A percentile compares a stretch with the other conserved stretches of the same genome.
phyloP scores from a whole-genome alignment of 2,329 filamentous ascomycete species.

The Calycina herbarum region DNA sequence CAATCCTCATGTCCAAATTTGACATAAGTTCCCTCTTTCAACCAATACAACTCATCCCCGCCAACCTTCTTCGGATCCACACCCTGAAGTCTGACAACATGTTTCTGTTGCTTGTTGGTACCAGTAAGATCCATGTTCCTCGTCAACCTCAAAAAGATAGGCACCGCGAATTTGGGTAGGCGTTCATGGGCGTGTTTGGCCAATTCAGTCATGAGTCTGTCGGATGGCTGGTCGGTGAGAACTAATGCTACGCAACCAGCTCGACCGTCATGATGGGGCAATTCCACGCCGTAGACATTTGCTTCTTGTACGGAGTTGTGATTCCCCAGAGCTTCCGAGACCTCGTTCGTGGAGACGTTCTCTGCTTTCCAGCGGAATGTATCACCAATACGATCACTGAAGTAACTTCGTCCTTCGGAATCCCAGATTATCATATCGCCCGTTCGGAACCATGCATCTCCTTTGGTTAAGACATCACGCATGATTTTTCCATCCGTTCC shows the following conservation, averaged over 20 bases:
- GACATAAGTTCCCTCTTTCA: conserved; percentile 65
- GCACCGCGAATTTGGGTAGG: conserved; percentile 74
- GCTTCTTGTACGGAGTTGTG: conserved; percentile 71
- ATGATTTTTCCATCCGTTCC: conserved; percentile 75
- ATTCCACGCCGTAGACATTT: conserved; percentile 80
- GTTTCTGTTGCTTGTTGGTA: conserved; percentile 89
- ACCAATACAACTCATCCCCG: conserved; percentile 53
- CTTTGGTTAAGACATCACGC: conserved; percentile 69
- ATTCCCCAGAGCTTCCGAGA: conserved; percentile 69
- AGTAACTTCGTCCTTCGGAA: conserved; percentile 69
- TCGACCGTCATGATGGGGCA: conserved; percentile 80
- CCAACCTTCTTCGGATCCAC: conserved; percentile 62
- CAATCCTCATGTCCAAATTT: conserved; percentile 68
- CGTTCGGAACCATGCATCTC: conserved; percentile 80
- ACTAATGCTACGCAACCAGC: conserved; percentile 77
- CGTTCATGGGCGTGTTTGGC: conserved; percentile 56
- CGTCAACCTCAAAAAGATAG: conserved; percentile 73
- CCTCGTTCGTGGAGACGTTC: conserved; percentile 81
- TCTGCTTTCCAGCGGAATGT: conserved; percentile 82
- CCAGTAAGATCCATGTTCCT: conserved; percentile 67
- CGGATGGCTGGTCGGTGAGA: conserved; percentile 51
- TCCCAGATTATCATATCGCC: conserved; percentile 81
- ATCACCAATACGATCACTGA: conserved; percentile 78
- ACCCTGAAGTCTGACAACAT: conserved; percentile 67
- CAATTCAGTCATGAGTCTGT: conserved; percentile 55